Percentiles rank a stretch among this genome's conserved stretches.
phyloP scores from a whole-genome alignment of 192 early-diverging fungal genomes.

The Podila minutissima region DNA sequence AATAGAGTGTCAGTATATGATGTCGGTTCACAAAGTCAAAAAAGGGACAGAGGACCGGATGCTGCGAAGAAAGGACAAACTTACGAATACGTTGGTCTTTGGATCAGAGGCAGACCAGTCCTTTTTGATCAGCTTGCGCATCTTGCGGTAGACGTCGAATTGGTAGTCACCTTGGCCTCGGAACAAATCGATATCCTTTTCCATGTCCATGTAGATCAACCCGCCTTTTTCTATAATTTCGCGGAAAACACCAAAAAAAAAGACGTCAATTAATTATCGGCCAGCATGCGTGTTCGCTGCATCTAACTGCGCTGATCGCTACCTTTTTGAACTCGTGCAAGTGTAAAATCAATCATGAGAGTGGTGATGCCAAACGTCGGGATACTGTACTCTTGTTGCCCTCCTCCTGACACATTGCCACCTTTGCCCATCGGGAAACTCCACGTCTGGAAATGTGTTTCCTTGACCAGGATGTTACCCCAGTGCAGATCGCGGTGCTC shows the following conservation, averaged over 20 bases:
- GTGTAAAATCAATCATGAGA: conserved; percentile 79
- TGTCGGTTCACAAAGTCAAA: neutral
- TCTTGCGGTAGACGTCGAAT: conserved; percentile 78
- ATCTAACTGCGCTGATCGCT: neutral
- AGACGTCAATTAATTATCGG: neutral
- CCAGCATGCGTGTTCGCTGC: neutral
- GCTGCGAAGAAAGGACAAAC: conserved; percentile 5
- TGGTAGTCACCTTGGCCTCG: conserved; percentile 69
- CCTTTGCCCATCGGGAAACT: neutral
- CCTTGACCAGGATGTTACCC: conserved; percentile 77
- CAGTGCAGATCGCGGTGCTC: conserved; percentile 81
- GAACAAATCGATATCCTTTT: conserved; percentile 41
- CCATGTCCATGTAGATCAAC: conserved; percentile 44
- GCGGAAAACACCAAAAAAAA: neutral
- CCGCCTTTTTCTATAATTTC: conserved; percentile 13
- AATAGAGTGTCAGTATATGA: no score
- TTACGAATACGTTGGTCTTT: conserved; percentile 60
- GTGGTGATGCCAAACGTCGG: conserved; percentile 70
- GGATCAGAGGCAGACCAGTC: conserved; percentile 59
- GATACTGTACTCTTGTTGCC: conserved; percentile 16
- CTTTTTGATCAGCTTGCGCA: conserved; percentile 57
- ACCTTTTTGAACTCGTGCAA: conserved; percentile 67
- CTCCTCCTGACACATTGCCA: neutral
- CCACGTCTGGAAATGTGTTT: conserved; percentile 13
- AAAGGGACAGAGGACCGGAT: neutral